Evolutionary conservation across 1,139 yeast genomes (phyloP).

Genomic region (Diutina scorzettiae): DNA sequence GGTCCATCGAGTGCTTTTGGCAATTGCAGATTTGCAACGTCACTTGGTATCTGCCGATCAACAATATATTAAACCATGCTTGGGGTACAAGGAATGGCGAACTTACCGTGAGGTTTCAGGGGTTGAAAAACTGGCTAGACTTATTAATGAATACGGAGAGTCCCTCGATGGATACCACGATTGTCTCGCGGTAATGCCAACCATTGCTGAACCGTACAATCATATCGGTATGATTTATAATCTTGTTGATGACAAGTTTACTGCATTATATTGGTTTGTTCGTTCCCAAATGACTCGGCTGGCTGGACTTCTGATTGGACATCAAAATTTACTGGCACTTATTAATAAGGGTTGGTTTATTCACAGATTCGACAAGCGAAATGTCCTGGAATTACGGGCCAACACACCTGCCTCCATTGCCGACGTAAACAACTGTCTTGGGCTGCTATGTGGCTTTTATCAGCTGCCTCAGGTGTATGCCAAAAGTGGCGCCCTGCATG

Average conservation of each 20-base stretch:
- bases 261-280: constrained; percentile 35
- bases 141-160: constrained; percentile 7
- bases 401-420: constrained; percentile 2
- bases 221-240: constrained; percentile 51
- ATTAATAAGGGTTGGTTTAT: constrained; percentile 22
- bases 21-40: constrained; percentile 49
- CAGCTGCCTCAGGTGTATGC: constrained; percentile 19
- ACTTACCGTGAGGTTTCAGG: constrained; percentile 19
- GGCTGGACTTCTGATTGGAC: constrained; percentile 32
- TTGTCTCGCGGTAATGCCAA: constrained; percentile 47
- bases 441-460: constrained; percentile 19
- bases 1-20: constrained; percentile 37
- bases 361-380: constrained; percentile 7
- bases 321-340: constrained; percentile 24
- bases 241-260: constrained; percentile 20
- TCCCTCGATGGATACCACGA: constrained; percentile 31
- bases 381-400: constrained; percentile 6
- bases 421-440: constrained; percentile 8
- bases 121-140: constrained; percentile 23
- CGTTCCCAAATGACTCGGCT: constrained; percentile 47
- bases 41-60: constrained; percentile 38
- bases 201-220: constrained; percentile 55
- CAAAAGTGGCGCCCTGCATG: constrained; percentile 6
- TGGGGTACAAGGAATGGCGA: constrained; percentile 18
- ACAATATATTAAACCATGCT: constrained; percentile 25